Evolutionary conservation across 495 filamentous ascomycete species (phyloP), one percentile per base, ranked within the genome.

Genomic region (Oidiodendron maius): DNA sequence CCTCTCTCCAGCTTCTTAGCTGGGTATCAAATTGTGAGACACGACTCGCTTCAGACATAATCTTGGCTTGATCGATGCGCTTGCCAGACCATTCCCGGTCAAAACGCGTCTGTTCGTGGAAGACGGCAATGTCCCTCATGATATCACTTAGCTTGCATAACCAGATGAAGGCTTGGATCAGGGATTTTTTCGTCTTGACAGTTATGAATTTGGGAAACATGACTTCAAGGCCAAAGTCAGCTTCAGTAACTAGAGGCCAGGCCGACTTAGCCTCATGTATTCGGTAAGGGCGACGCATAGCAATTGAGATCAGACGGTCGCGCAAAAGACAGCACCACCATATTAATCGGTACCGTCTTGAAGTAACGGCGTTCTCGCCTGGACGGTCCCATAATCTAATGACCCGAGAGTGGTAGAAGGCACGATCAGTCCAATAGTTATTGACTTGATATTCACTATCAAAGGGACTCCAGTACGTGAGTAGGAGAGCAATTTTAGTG

Each of bases 261-360:
- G 5, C n/a, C 16, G 35, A 15, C 35, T 4, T 38, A 5, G 4
- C 35, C 17, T 43, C 8, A 21, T 43, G 17, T 4, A 43, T 8
- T 12, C 40, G 5, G 5, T 43, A 11, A 11, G 17, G 17, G 40
- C 40, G 40, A 23, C 40, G 40, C 4, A 43, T 10, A 23, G 8
- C 40, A 26, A 43, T 9, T 4, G 40, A 8, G 13, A 43, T 5
- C 4, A 43, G 40, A 3, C 40, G 40, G 24, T 43, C 40, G 13
- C 40, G 40, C 4, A 43, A 21, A 4, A 43, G 17, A 21, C 40
- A 43, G 24, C 40, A 43, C 40, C 40, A 43, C 40, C 40, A 43
- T 4, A 43, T 26, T 11, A 43, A 11, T 11, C 40, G 6, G 4
- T 15, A 6, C n/a, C 40, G 40, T 22, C 40, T 21, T 4, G 40